Percentiles rank a stretch among this genome's conserved stretches.
Evolutionary conservation across 2,329 filamentous ascomycete genomes (phyloP).

Genomic region (Sphaceloma murrayae): DNA sequence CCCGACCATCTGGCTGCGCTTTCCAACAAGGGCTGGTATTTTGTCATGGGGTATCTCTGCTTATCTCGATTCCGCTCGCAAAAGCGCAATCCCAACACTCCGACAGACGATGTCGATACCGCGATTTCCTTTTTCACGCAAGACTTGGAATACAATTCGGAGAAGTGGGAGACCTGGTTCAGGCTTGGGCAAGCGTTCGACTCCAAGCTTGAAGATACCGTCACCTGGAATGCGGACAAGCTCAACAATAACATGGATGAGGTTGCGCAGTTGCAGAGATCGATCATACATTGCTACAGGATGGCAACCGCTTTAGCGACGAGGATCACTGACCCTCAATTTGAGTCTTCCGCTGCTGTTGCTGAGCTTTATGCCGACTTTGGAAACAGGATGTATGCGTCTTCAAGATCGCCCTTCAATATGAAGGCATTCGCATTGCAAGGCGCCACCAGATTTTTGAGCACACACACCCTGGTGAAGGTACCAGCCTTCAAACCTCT

Average conservation of each 20-base stretch:
- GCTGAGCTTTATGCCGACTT: conserved; percentile 61
- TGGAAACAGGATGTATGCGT: conserved; percentile 58
- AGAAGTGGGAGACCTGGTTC: conserved; percentile 87
- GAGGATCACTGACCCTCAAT: conserved; percentile 45
- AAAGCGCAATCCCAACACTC: conserved; percentile 56
- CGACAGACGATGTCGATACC: conserved; percentile 74
- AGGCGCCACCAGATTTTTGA: conserved; percentile 53
- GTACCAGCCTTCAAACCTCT: conserved; percentile 49
- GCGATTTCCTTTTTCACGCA: conserved; percentile 70
- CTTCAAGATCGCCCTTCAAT: conserved; percentile 55
- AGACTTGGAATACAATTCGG: conserved; percentile 71
- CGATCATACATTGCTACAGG: conserved; percentile 67
- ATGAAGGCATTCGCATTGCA: conserved; percentile 58
- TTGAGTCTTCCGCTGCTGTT: conserved; percentile 47
- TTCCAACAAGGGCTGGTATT: conserved; percentile 83
- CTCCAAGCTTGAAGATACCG: conserved; percentile 75
- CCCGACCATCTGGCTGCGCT: conserved; percentile 55
- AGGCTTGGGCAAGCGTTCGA: conserved; percentile 79
- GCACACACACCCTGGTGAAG: conserved; percentile 49
- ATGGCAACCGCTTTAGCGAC: conserved; percentile 58
- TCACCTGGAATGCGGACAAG: conserved; percentile 83
- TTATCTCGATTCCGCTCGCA: conserved; percentile 75
- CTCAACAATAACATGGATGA: conserved; percentile 75
- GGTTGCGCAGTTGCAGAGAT: conserved; percentile 64
- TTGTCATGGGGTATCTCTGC: conserved; percentile 77